Conservation (phyloP, 441 rosid species). For the Gossypium trilobum region DNA sequence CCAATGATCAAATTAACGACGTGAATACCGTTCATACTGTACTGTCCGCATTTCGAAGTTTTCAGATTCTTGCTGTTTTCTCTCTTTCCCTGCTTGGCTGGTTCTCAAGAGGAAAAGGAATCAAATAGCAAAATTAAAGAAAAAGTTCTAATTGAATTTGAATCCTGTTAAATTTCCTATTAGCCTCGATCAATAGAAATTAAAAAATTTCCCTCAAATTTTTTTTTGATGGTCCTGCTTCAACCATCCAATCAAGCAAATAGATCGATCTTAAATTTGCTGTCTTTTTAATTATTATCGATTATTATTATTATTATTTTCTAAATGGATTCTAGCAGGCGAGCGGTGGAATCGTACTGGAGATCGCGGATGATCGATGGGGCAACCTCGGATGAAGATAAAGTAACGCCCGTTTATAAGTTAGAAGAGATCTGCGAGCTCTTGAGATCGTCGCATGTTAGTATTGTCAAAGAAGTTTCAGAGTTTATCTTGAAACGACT, state of each 20-base stretch:
- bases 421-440: conserved; percentile 91
- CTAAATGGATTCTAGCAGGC: conserved; percentile 92
- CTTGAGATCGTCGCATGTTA: conserved; percentile 67
- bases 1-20: background rate
- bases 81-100: background rate
- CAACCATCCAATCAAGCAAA: background rate
- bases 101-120: background rate
- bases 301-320: background rate
- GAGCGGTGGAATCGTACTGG: conserved; percentile 99
- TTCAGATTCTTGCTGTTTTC: background rate
- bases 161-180: background rate
- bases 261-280: background rate
- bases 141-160: background rate
- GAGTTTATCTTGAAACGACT: conserved; percentile 76
- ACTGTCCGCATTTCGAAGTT: background rate
- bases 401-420: conserved; percentile 88
- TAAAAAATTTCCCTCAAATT: background rate
- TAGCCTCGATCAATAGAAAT: background rate
- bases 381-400: conserved; percentile 84
- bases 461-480: conserved; percentile 82
- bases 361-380: conserved; percentile 86
- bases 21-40: background rate
- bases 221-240: background rate
- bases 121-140: background rate
- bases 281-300: no score